Percentiles rank a stretch among this genome's conserved stretches.
Evolutionary conservation across 2,329 filamentous ascomycete species (phyloP).

Genomic region (Pseudopyrenochaeta lycopersici): DNA sequence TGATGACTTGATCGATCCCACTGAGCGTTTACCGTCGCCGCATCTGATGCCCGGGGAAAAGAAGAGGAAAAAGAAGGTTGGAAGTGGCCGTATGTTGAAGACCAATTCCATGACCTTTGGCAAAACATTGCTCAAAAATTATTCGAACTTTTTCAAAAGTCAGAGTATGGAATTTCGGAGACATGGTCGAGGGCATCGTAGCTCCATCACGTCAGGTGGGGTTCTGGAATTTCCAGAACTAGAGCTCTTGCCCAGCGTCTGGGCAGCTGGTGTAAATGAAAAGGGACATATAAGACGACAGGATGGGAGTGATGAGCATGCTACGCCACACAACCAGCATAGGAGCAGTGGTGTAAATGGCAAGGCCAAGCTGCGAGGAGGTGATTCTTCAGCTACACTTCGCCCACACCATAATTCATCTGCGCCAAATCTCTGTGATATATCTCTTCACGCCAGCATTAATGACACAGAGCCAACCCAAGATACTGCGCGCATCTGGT

Average conservation of each 20-base stretch:
- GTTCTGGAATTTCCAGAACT: slow-evolving; percentile 57
- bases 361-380: slow-evolving; percentile 19
- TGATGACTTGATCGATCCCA: slow-evolving; percentile 39
- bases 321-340: not conserved
- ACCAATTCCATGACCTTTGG: slow-evolving; percentile 54
- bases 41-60: slow-evolving; percentile 33
- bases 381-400: slow-evolving; percentile 35
- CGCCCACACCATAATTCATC: slow-evolving; percentile 34
- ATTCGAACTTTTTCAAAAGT: slow-evolving; percentile 53
- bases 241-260: slow-evolving; percentile 55
- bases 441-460: slow-evolving; percentile 18
- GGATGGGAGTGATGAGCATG: not conserved
- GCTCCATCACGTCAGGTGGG: slow-evolving; percentile 53
- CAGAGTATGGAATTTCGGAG: slow-evolving; percentile 49
- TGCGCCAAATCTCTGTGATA: slow-evolving; percentile 26
- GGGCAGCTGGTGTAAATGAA: slow-evolving; percentile 21
- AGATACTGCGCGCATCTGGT: slow-evolving; percentile 44
- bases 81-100: slow-evolving; percentile 74
- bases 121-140: slow-evolving; percentile 54
- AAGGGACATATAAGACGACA: slow-evolving; percentile 4
- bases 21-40: slow-evolving; percentile 26
- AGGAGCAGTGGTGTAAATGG: slow-evolving; percentile 13
- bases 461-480: slow-evolving; percentile 10
- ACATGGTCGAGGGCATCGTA: slow-evolving; percentile 56
- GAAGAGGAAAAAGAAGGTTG: slow-evolving; percentile 64